Conservation (phyloP, 805 yeast species). For the Pichia phayaonensis region DNA sequence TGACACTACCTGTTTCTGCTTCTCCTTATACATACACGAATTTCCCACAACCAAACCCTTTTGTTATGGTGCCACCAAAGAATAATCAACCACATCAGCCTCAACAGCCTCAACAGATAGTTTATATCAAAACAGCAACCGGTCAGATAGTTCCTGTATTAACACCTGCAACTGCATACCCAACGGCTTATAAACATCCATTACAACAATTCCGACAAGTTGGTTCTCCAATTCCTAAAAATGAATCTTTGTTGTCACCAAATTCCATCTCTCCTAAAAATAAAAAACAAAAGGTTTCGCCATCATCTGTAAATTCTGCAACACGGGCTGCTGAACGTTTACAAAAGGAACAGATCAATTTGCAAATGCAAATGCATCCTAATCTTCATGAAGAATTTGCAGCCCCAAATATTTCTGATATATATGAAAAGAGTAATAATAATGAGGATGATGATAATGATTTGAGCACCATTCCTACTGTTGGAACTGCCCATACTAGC, state of each 20-base stretch:
- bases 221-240: not conserved
- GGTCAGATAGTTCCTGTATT: constrained; percentile 3
- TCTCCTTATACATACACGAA: not conserved
- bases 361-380: constrained; percentile 3
- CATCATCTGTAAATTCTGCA: not conserved
- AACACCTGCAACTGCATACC: constrained; percentile 2
- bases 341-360: constrained; percentile 2
- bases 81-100: not conserved
- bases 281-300: constrained; percentile 1
- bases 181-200: not conserved
- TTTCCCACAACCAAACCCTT: not conserved
- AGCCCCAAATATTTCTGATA: constrained; percentile 7
- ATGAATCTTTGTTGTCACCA: not conserved
- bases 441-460: constrained; percentile 13
- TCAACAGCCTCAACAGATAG: not conserved
- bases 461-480: not conserved
- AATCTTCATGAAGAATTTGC: not conserved
- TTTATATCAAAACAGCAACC: not conserved
- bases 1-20: constrained; percentile 5
- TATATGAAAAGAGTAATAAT: constrained; percentile 5
- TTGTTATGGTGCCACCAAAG: not conserved
- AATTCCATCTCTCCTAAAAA: not conserved
- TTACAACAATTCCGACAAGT: not conserved
- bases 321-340: not conserved
- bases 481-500: not conserved